Evolutionary conservation across 1,284 basidiomycete species (phyloP), one percentile per base, ranked within the genome.

Genomic region (Macrocybe sp.): DNA sequence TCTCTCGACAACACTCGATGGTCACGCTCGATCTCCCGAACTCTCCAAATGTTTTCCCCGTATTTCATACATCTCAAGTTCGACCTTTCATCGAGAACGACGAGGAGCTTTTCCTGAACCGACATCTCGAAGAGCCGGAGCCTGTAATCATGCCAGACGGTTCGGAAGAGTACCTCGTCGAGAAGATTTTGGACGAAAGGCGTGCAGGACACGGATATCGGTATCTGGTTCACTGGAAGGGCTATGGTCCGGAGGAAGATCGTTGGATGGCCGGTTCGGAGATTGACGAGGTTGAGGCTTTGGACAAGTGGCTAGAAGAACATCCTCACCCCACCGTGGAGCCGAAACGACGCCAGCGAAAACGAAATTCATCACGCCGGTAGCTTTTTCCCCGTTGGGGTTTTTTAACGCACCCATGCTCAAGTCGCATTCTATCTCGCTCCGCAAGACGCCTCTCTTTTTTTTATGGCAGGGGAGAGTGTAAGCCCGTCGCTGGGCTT

Each of bases 181-280:
- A 62, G 28, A 45, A 53, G 14, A 62, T 67, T 10, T 45, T 65
- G 0, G 57, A 65, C 36, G 54, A 52, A 12, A 41, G 51, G 0
- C 32, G 30, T 0, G 37, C 44, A 0, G 63, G 63, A 0, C 35
- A 52, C 0, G 59, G 62, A 0, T 31, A 8, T 1, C 51, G 81
- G 1, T 90, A 86, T 62, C 68, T 80, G 14, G 84, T 89, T 43
- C 88, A 83, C 54, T 90, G 87, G 87, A 84, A 81, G 59, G 76
- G 76, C 11, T 90, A 88, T 50, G 62, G 55, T 3, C 63, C 70
- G 0, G 63, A 67, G 2, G 76, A 88, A 29, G 86, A 89, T 60
- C 86, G 82, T 56, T 90, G 86, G 86, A 85, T 89, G 0, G 37
- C 59, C 0, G 49, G 53, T 0, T 22, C 41, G 0, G 42, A 54